A percentile compares a stretch with the other conserved stretches of the same genome.
These are phyloP conservation scores for Thraustochytrium striatum DNA, from an alignment of 352 stramenopile species.

Conservation along the genomic window DNA sequence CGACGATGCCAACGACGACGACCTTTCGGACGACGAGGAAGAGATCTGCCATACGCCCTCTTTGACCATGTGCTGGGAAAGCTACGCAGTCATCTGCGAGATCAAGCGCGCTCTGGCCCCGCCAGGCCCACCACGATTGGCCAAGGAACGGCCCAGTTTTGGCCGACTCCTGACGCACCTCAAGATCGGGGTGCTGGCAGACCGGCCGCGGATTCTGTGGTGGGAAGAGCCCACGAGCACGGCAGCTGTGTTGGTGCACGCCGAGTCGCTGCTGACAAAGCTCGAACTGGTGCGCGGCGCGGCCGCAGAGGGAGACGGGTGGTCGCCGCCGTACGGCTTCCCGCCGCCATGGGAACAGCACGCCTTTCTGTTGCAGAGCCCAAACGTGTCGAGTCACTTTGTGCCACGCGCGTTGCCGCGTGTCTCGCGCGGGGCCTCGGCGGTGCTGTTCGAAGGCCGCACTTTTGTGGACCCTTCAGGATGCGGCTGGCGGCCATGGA, in stretches of 20 bases:
- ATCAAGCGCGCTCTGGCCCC: conserved; percentile 8
- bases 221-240: conserved; percentile 27
- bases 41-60: not conserved
- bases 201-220: conserved; percentile 32
- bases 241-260: conserved; percentile 2
- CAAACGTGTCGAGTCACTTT: conserved; percentile 23
- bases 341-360: conserved; percentile 16
- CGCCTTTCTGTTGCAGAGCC: conserved; percentile 31
- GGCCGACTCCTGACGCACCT: conserved; percentile 16
- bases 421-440: not conserved
- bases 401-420: conserved; percentile 13
- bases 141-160: conserved; percentile 7
- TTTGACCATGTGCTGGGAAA: conserved; percentile 18
- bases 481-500: conserved; percentile 27
- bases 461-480: conserved; percentile 19
- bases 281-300: conserved; percentile 15
- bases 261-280: conserved; percentile 1
- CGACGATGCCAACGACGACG: not conserved
- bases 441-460: conserved; percentile 23
- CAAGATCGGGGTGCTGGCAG: conserved; percentile 27
- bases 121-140: not conserved
- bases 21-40: not conserved
- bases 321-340: conserved; percentile 10
- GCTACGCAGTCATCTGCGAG: conserved; percentile 9
- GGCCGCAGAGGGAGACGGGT: not conserved